These are phyloP conservation scores for Ceratocystis papillata DNA, from an alignment of 2,329 filamentous ascomycete genomes.

Conservation along the genomic window DNA sequence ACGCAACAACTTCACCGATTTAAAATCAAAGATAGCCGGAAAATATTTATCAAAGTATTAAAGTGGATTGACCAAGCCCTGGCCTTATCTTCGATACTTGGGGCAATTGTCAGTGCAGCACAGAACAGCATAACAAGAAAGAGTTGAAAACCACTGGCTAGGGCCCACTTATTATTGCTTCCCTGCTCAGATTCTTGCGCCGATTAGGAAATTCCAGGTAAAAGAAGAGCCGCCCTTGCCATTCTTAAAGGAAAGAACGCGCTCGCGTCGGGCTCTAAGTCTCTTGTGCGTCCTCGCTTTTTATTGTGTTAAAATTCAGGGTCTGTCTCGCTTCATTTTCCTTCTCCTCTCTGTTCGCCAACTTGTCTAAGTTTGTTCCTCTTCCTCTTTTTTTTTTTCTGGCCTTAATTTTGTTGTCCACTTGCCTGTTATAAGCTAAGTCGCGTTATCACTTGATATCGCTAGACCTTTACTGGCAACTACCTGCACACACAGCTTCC, in stretches of 20 bases:
- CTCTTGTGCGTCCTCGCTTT: background rate
- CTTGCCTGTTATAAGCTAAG: background rate
- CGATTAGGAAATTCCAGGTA: slow-evolving; percentile 16
- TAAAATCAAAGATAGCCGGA: background rate
- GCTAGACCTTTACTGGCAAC: background rate
- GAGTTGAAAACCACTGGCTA: background rate
- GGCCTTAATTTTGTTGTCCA: background rate
- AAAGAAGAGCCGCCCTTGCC: background rate
- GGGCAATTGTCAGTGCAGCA: background rate
- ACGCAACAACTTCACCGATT: background rate
- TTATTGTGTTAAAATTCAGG: background rate
- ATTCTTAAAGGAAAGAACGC: slow-evolving; percentile 18
- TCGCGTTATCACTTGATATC: background rate
- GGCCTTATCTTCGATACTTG: background rate
- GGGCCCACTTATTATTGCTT: slow-evolving; percentile 20
- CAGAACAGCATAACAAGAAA: background rate
- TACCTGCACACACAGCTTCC: background rate
- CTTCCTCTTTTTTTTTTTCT: slow-evolving; percentile 3
- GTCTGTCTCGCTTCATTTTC: slow-evolving; percentile 14
- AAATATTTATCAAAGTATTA: background rate
- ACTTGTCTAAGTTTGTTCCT: background rate
- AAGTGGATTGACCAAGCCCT: slow-evolving; percentile 10
- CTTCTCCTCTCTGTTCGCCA: background rate
- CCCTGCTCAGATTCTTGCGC: slow-evolving; percentile 20
- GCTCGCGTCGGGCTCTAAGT: slow-evolving; percentile 18